These are phyloP conservation scores for Pseudofabraea citricarpa DNA, from an alignment of 2,329 filamentous ascomycete species.

Conservation along the genomic window DNA sequence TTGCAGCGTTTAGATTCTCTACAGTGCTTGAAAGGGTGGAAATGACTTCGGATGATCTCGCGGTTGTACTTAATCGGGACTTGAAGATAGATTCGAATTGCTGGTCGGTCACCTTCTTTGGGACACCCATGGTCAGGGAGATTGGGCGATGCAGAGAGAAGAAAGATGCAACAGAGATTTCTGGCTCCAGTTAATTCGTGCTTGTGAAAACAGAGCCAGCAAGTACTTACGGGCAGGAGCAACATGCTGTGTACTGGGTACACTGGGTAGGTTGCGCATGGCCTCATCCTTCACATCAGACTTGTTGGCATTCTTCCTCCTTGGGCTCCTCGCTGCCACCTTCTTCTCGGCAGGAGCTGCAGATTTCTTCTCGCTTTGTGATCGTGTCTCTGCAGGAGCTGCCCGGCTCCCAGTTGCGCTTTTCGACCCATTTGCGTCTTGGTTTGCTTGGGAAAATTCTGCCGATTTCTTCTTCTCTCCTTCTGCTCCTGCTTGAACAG, in stretches of 20 bases:
- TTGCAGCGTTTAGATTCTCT: conserved; percentile 53
- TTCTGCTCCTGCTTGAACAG: conserved; percentile 12
- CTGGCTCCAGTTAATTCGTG: conserved; percentile 40
- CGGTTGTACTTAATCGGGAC: conserved; percentile 41
- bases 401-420: conserved; percentile 17
- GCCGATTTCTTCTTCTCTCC: conserved; percentile 21
- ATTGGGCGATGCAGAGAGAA: conserved; percentile 95
- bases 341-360: conserved; percentile 39
- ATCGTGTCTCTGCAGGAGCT: conserved; percentile 17
- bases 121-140: conserved; percentile 78
- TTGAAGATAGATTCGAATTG: conserved; percentile 84
- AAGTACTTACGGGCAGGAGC: conserved; percentile 52
- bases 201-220: neutral
- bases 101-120: conserved; percentile 63
- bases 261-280: conserved; percentile 61
- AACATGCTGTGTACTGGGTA: conserved; percentile 71
- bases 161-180: conserved; percentile 84
- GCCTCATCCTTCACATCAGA: conserved; percentile 35
- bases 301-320: conserved; percentile 44
- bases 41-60: conserved; percentile 56
- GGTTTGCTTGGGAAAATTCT: conserved; percentile 15
- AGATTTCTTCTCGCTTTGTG: conserved; percentile 23
- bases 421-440: conserved; percentile 14
- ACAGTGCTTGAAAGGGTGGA: conserved; percentile 60
- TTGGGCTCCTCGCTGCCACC: conserved; percentile 41